phyloP scores from a whole-genome alignment of 345 rosid genomes.

The Camelina laxa region DNA sequence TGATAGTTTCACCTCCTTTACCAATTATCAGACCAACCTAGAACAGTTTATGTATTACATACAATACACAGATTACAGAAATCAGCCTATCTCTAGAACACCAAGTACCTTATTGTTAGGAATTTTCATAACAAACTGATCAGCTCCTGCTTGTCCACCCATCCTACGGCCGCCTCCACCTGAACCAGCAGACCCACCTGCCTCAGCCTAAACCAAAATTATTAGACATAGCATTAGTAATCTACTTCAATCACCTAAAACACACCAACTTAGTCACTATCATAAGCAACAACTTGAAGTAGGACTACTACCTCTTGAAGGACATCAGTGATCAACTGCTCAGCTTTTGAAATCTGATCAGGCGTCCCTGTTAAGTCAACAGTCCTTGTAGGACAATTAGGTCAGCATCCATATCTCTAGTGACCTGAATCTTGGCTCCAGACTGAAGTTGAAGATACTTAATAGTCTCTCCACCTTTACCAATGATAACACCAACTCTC shows the following conservation, averaged over 20 bases:
- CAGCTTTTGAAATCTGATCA: constrained; percentile 88
- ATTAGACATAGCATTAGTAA: neutral
- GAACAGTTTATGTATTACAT: constrained; percentile 40
- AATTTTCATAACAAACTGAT: constrained; percentile 71
- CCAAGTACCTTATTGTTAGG: constrained; percentile 86
- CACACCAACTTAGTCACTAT: neutral
- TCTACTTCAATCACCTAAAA: neutral
- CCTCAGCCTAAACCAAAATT: constrained; percentile 72
- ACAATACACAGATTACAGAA: constrained; percentile 15
- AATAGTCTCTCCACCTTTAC: constrained; percentile 96
- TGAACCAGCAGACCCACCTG: constrained; percentile 68
- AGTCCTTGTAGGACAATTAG: constrained; percentile 61
- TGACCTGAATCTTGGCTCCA: constrained; percentile 98
- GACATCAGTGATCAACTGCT: constrained; percentile 88
- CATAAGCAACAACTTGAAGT: neutral
- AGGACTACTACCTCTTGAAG: constrained; percentile 62
- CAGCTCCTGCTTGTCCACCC: constrained; percentile 79
- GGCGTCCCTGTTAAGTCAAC: constrained; percentile 89
- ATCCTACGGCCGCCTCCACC: constrained; percentile 77
- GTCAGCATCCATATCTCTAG: constrained; percentile 93
- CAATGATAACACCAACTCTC: constrained; percentile 97
- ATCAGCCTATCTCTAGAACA: constrained; percentile 18
- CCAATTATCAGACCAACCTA: constrained; percentile 99
- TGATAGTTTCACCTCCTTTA: constrained; percentile 98
- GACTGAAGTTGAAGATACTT: constrained; percentile 92